These are phyloP conservation scores for Bipolaris victoriae DNA, from an alignment of 2,329 filamentous ascomycete species.

Conservation along the genomic window DNA sequence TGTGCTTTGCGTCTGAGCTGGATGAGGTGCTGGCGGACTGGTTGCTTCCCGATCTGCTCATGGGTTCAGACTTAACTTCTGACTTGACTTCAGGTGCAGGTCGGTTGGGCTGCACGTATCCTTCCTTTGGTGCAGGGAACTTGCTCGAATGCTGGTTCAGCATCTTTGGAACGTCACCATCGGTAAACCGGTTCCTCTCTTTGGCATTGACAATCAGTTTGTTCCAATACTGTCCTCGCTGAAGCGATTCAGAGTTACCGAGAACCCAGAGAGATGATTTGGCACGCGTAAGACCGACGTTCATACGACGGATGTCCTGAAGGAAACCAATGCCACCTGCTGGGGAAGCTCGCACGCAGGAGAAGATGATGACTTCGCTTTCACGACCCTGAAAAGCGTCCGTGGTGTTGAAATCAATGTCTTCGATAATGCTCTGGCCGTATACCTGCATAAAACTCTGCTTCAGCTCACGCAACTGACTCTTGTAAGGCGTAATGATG, in stretches of 20 bases:
- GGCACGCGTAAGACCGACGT: constrained; percentile 94
- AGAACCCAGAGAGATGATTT: constrained; percentile 97
- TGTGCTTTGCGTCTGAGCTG: constrained; percentile 13
- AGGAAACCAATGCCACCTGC: constrained; percentile 97
- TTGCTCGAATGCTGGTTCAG: constrained; percentile 59
- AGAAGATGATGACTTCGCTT: constrained; percentile 98
- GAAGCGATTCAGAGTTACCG: constrained; percentile 84
- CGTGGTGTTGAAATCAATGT: constrained; percentile 97
- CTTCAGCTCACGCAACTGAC: constrained; percentile 82
- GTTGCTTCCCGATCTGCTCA: constrained; percentile 31
- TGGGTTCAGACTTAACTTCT: constrained; percentile 32
- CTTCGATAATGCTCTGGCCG: constrained; percentile 74
- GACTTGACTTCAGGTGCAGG: constrained; percentile 24
- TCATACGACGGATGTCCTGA: constrained; percentile 98
- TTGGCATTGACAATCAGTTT: constrained; percentile 84
- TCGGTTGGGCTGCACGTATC: constrained; percentile 28
- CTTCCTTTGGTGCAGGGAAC: constrained; percentile 45
- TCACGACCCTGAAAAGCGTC: constrained; percentile 98
- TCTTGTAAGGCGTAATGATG: constrained; percentile 98
- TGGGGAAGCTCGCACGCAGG: constrained; percentile 91
- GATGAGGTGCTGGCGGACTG: constrained; percentile 23
- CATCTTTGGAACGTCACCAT: constrained; percentile 65
- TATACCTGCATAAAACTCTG: constrained; percentile 74
- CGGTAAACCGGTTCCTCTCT: constrained; percentile 75
- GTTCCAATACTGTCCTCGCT: constrained; percentile 89